Conservation (phyloP, 75 land plant genomes). For the Selaginella moellendorffii region DNA sequence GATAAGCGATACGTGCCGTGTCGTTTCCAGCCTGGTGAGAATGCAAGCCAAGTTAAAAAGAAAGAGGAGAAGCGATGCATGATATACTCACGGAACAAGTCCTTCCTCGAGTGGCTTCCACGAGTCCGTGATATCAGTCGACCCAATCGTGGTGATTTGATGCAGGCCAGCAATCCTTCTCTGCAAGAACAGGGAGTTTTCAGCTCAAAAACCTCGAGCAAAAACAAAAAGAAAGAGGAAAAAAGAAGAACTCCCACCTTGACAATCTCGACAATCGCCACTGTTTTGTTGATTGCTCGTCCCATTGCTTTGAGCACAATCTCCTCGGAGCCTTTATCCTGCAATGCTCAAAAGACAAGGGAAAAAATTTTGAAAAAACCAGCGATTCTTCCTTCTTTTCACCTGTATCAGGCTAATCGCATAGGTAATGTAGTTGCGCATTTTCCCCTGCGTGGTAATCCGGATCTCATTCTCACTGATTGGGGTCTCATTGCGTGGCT, state of each 20-base stretch:
- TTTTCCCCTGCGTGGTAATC: slow-evolving; percentile 64
- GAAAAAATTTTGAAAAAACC: background rate
- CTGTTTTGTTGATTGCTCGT: background rate
- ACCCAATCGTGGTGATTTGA: slow-evolving; percentile 78
- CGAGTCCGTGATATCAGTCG: slow-evolving; percentile 83
- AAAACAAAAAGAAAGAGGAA: background rate
- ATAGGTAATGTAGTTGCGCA: slow-evolving; percentile 71
- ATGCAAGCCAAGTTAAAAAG: too few species aligned
- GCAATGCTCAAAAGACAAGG: background rate
- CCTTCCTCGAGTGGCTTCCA: slow-evolving; percentile 98
- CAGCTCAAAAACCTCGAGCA: too few species aligned
- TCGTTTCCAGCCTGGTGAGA: slow-evolving; percentile 42
- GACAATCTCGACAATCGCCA: background rate
- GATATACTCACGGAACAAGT: slow-evolving; percentile 23
- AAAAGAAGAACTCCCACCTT: background rate
- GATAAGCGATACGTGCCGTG: slow-evolving; percentile 85
- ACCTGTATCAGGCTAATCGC: slow-evolving; percentile 60
- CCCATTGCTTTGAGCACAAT: background rate
- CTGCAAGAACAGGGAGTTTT: too few species aligned
- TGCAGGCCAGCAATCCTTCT: slow-evolving; percentile 88
- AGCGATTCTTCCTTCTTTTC: background rate
- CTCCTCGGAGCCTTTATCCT: background rate
- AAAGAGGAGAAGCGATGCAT: too few species aligned
- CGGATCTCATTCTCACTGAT: slow-evolving; percentile 70
- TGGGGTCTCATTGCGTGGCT: slow-evolving; percentile 58